Conservation (phyloP, 2,329 filamentous ascomycete genomes). For the Zymoseptoria crescenta region DNA sequence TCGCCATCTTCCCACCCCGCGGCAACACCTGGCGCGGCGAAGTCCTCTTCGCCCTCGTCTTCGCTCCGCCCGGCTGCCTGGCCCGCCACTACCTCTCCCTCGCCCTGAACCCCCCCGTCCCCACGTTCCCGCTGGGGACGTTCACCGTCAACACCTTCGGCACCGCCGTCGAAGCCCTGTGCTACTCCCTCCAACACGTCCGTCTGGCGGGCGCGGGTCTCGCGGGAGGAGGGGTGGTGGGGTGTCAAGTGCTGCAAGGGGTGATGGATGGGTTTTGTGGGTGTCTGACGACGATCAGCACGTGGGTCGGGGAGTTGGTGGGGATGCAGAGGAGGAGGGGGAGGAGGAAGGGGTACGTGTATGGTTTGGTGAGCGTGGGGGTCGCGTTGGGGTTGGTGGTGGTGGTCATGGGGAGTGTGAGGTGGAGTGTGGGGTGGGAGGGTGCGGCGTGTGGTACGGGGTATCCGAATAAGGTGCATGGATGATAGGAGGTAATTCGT, state of each 20-base stretch:
- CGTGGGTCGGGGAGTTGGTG: constrained; percentile 41
- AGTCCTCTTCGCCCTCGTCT: constrained; percentile 68
- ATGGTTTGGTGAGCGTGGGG: constrained; percentile 55
- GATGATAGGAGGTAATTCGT: constrained; percentile 7
- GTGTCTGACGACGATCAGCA: constrained; percentile 41
- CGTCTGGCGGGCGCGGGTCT: constrained; percentile 28
- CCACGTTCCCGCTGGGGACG: constrained; percentile 75
- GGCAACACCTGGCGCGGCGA: constrained; percentile 64
- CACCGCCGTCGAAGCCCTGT: constrained; percentile 64
- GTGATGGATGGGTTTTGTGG: constrained; percentile 44
- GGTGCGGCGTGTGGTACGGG: constrained; percentile 30
- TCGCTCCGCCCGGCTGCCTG: constrained; percentile 74
- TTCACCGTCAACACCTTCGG: constrained; percentile 76
- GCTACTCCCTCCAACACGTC: constrained; percentile 69
- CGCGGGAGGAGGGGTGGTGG: constrained; percentile 33
- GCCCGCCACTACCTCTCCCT: constrained; percentile 65
- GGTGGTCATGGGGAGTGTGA: constrained; percentile 65
- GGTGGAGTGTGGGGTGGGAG: constrained; percentile 53
- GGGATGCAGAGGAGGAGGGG: constrained; percentile 35
- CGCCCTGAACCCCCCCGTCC: constrained; percentile 58
- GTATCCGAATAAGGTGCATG: constrained; percentile 24
- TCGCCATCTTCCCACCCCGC: constrained; percentile 64
- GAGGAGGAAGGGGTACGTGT: constrained; percentile 56
- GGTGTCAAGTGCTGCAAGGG: constrained; percentile 42
- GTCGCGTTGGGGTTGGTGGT: constrained; percentile 54